phyloP scores from a whole-genome alignment of 73 alveolate species.

The Uronychia setigera region DNA sequence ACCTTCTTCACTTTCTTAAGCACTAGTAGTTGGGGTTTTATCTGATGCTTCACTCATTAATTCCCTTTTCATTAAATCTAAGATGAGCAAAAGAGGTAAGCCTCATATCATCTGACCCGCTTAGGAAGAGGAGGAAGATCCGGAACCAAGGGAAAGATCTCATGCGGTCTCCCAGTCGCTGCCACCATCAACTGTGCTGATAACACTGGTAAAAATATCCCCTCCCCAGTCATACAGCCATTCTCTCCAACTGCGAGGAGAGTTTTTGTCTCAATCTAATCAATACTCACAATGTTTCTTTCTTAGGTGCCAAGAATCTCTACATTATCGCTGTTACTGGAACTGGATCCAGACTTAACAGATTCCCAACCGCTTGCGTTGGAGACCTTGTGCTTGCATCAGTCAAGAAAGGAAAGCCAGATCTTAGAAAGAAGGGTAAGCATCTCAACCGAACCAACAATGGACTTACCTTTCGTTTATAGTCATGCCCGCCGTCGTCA shows the following conservation, averaged over 20 bases:
- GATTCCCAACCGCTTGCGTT: constrained; percentile 88
- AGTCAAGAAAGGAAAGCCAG: constrained; percentile 99
- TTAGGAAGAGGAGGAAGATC: constrained; percentile 80
- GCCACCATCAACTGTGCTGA: constrained; percentile 97
- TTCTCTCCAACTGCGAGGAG: too few relatives aligned
- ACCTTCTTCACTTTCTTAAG: too few relatives aligned
- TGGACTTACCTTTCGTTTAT: too few relatives aligned
- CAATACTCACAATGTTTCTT: too few relatives aligned
- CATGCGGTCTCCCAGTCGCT: constrained; percentile 85
- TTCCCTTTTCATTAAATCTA: too few relatives aligned
- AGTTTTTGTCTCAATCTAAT: too few relatives aligned
- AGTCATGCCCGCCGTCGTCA: constrained; percentile 92
- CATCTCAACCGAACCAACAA: neutral
- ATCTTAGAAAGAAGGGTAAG: constrained; percentile 94
- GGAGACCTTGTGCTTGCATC: constrained; percentile 97
- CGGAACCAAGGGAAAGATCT: constrained; percentile 69
- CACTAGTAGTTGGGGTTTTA: too few relatives aligned
- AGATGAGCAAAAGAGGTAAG: too few relatives aligned
- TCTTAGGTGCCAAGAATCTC: constrained; percentile 81
- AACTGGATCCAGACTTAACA: constrained; percentile 71
- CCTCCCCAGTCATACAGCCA: too few relatives aligned
- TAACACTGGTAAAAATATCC: constrained; percentile 68
- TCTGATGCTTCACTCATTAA: too few relatives aligned
- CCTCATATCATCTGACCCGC: too few relatives aligned
- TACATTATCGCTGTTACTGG: constrained; percentile 89